Evolutionary conservation across 192 early-diverging fungal species (phyloP).

Genomic region (Umbelopsis isabellina): DNA sequence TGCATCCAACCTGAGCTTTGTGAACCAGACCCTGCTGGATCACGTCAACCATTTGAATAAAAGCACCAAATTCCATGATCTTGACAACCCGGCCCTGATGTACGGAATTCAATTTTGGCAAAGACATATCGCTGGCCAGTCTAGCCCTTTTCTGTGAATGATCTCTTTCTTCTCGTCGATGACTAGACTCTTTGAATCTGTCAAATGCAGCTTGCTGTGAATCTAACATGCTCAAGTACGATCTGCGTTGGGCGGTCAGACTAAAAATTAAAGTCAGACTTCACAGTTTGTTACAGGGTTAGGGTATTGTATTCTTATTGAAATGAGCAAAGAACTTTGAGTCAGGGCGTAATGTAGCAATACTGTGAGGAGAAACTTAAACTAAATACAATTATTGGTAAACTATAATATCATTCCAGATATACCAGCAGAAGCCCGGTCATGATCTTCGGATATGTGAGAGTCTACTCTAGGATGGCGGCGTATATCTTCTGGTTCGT

Average conservation of each 20-base stretch:
- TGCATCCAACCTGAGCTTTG: slow-evolving; percentile 29
- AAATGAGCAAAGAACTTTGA: too few relatives aligned
- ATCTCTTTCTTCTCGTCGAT: not conserved
- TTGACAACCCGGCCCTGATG: slow-evolving; percentile 40
- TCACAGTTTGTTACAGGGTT: not conserved
- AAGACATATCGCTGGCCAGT: slow-evolving; percentile 7
- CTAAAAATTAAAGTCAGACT: not conserved
- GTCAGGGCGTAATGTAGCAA: too few relatives aligned
- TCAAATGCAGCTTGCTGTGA: slow-evolving; percentile 45
- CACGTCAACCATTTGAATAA: slow-evolving; percentile 41
- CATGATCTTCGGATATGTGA: slow-evolving; percentile 5
- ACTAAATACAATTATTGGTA: slow-evolving; percentile 7
- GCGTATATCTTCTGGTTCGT: slow-evolving; percentile 43
- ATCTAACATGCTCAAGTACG: slow-evolving; percentile 26
- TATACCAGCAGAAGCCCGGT: slow-evolving; percentile 1
- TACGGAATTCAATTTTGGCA: slow-evolving; percentile 47
- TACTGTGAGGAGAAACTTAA: not conserved
- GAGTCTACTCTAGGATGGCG: slow-evolving; percentile 12
- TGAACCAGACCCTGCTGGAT: slow-evolving; percentile 40
- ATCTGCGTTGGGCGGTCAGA: too few relatives aligned
- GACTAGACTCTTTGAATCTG: slow-evolving; percentile 34
- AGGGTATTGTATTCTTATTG: not conserved
- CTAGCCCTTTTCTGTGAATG: not conserved
- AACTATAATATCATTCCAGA: slow-evolving; percentile 19
- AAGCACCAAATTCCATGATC: slow-evolving; percentile 44